These are phyloP conservation scores for Aquilaria agallochum DNA, from an alignment of 441 rosid species.

Conservation along the genomic window DNA sequence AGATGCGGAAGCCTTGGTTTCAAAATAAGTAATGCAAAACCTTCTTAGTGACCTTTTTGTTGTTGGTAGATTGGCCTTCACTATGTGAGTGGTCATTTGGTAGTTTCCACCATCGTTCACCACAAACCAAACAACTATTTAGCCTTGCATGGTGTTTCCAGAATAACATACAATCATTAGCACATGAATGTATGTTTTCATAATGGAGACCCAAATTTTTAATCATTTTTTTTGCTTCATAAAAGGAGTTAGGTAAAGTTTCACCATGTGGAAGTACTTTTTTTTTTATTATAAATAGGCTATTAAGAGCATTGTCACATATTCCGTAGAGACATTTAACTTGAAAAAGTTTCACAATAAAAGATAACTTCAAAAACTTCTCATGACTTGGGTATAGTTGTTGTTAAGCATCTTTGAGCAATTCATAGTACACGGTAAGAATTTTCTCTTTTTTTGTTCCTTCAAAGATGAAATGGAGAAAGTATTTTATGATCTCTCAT, in stretches of 20 bases:
- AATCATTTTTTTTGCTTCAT: not conserved
- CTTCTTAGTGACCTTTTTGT: not conserved
- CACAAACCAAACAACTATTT: not conserved
- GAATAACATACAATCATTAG: not conserved
- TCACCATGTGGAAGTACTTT: not conserved
- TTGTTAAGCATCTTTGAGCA: not conserved
- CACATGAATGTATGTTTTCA: not conserved
- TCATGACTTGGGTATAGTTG: not conserved
- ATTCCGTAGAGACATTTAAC: not conserved
- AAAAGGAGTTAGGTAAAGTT: not conserved
- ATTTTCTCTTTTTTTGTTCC: too few relatives aligned
- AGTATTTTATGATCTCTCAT: too few relatives aligned
- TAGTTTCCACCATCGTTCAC: not conserved
- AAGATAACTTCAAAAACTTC: not conserved
- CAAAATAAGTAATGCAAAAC: not conserved
- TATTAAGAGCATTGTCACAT: not conserved
- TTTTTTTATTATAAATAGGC: not conserved
- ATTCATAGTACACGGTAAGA: not conserved
- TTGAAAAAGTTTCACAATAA: not conserved
- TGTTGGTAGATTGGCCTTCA: not conserved
- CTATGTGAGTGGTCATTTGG: not conserved
- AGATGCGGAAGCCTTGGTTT: constrained; percentile 5
- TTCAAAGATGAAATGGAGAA: too few relatives aligned
- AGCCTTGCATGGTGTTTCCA: not conserved
- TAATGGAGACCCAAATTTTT: not conserved